phyloP scores from a whole-genome alignment of 768 basidiomycete genomes.

The Suillus hirtellus region DNA sequence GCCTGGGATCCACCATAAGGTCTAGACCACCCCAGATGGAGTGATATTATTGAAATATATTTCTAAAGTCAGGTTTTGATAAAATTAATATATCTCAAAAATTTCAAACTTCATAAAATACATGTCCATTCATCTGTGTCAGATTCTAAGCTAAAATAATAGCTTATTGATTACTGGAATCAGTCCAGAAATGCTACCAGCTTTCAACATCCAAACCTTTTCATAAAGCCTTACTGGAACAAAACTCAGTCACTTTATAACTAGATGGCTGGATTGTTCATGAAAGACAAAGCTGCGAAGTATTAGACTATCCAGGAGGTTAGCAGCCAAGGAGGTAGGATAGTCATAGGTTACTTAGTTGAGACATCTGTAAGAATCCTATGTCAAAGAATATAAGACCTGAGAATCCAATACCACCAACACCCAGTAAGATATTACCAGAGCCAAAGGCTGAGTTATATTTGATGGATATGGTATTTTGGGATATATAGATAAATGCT shows the following conservation, averaged over 20 bases:
- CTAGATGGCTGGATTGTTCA: background rate
- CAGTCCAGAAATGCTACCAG: background rate
- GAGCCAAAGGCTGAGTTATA: background rate
- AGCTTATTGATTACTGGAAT: background rate
- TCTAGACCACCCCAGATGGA: background rate
- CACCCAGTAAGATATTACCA: background rate
- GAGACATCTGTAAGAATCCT: background rate
- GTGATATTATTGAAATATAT: background rate
- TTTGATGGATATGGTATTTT: background rate
- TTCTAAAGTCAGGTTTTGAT: background rate
- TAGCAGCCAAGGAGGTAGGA: background rate
- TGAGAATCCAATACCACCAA: background rate
- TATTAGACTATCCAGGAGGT: background rate
- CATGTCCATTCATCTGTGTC: background rate
- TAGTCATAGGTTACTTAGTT: background rate
- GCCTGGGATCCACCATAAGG: background rate
- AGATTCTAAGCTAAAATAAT: background rate
- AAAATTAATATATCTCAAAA: background rate
- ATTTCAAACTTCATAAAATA: background rate
- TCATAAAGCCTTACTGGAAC: background rate
- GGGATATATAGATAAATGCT: background rate
- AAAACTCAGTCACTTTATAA: background rate
- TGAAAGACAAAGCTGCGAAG: background rate
- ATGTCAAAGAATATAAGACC: background rate
- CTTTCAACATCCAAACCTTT: background rate